Evolutionary conservation across 768 basidiomycete species (phyloP), one percentile per base, ranked within the genome.

Genomic region (Nevesoporus exiguus): DNA sequence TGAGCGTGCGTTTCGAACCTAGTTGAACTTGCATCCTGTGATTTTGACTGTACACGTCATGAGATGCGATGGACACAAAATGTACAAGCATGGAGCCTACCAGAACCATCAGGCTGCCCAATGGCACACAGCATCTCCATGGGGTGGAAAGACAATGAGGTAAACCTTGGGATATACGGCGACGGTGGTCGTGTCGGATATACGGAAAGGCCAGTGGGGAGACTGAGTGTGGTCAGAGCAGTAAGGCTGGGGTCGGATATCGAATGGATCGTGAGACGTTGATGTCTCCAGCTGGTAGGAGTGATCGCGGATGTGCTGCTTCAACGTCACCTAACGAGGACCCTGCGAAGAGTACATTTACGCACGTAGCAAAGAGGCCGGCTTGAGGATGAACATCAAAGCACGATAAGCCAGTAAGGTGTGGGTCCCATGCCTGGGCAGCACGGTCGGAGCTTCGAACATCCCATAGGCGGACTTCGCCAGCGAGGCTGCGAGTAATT

Each of bases 401-500:
- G 1, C 86, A 81, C 10, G 90, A 83, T 44, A 98, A 74, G 10
- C 94, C 93, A 29, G 83, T 72, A 2, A 82, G 80, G 59, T 87
- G 82, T 22, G 83, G 67, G 36, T 86, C 78, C 79, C 88, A 84
- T 36, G 80, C 79, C 46, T 82, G 76, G 13, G 82, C 65, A 6
- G 90, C 79, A 29, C 69, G 71, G 41, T 88, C 82, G 3, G 77
- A 60, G 17, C 80, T 78, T 51, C 97, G 85, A 29, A 90, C 73
- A 70, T 99, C 97, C 87, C 94, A 98, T 9, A 98, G 71, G 63
- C 89, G 89, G 39, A 97, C 87, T 62, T 90, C 85, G 1, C 97
- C 97, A 63, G 91, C 88, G 67, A 92, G 70, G 62, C 97, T 98
- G 61, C 15, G 27, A 13, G 37, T 37, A 34, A 37, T 56, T n/a